These are phyloP conservation scores for Penicillium sp. DNA, from an alignment of 2,329 filamentous ascomycete genomes.

Conservation along the genomic window DNA sequence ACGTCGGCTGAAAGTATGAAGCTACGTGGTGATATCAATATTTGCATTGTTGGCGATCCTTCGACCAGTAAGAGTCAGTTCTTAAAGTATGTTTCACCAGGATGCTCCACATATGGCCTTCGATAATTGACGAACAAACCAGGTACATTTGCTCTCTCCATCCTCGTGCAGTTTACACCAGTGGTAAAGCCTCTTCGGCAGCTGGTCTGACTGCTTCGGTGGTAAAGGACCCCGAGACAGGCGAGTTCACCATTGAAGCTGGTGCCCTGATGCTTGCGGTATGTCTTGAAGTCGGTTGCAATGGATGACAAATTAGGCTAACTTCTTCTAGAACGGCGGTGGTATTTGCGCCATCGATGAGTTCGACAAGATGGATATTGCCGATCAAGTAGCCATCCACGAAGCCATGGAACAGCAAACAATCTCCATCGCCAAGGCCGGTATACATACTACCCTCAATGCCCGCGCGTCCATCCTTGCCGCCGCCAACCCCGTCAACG, in stretches of 20 bases:
- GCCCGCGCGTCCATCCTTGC: constrained; percentile 92
- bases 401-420: constrained; percentile 99
- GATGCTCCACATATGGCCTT: background rate
- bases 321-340: constrained; percentile 58
- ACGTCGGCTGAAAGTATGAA: constrained; percentile 87
- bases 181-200: constrained; percentile 93
- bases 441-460: constrained; percentile 96
- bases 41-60: constrained; percentile 95
- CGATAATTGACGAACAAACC: background rate
- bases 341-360: constrained; percentile 98
- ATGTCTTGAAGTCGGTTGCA: constrained; percentile 35
- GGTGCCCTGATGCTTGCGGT: constrained; percentile 90
- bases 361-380: constrained; percentile 99
- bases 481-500: constrained; percentile 91
- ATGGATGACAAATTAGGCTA: constrained; percentile 6
- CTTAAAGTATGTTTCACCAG: constrained; percentile 62
- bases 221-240: constrained; percentile 96
- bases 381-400: constrained; percentile 96
- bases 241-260: constrained; percentile 97
- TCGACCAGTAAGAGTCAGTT: constrained; percentile 98
- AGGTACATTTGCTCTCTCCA: constrained; percentile 82
- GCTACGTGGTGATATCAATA: constrained; percentile 94
- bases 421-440: constrained; percentile 96
- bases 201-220: constrained; percentile 96
- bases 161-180: constrained; percentile 95